Base-by-base conservation (phyloP, 305 asterid species). In the Fraxinus floribunda region DNA sequence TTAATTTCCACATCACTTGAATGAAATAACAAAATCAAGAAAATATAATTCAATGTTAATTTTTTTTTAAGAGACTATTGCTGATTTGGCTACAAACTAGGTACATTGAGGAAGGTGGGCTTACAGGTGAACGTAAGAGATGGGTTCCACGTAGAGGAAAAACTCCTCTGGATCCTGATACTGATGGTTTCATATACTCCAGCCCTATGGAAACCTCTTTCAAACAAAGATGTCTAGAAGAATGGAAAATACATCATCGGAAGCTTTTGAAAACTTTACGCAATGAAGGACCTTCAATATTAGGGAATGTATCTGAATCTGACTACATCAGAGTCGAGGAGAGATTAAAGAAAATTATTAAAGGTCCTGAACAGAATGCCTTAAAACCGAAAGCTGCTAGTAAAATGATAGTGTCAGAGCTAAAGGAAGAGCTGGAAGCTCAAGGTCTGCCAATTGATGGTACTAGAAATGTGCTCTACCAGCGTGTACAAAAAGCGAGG, bases 141-240 rank as follows among this genome's bases (percentile, higher is more conserved):
- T 96, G 98, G 98, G 99, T 96, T 44, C 99, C 99, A 79, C 97
- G 97, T 80, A 88, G 94, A 87, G 99, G 99, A 78, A 96, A 96
- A 90, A 85, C 98, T 86, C 98, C 99, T 83, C 86, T 96, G 83
- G 99, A 96, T 86, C 99, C 98, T 76, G 98, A 96, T 91, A 98
- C 91, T 35, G 94, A 91, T 71, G 99, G 99, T 70, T 96, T 91
- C 83, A 85, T 89, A 79, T 96, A 96, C 84, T 92, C 97, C 72
- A 90, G 91, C 83, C 99, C 98, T 80, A 89, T 88, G 86, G 99
- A 96, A 85, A 94, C 98, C 86, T 96, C 99, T 82, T 96, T 96
- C 89, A 96, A 94, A 86, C 98, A 92, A 85, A 87, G 91, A 89
- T 96, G 99, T 83, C 98, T 94, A 60, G 98, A 93, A 88, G 98